phyloP scores from a whole-genome alignment of 352 stramenopile genomes.

The Globisporangium paroecandrum region DNA sequence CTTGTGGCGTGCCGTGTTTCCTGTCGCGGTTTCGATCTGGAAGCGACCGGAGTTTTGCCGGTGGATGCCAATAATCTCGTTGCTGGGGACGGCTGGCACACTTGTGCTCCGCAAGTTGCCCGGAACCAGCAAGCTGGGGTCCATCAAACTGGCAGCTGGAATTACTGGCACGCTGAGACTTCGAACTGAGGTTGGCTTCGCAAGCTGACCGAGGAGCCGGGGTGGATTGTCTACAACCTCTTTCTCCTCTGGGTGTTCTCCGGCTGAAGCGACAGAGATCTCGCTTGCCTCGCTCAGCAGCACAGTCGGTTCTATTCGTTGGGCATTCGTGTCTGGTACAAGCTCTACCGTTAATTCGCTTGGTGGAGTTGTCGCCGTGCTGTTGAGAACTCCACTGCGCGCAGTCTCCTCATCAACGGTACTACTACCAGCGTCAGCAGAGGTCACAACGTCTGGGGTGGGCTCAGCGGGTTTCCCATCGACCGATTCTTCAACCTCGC shows the following conservation, averaged over 20 bases:
- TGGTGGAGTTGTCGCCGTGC: background rate
- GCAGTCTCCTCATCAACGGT: background rate
- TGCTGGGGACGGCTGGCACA: conserved; percentile 20
- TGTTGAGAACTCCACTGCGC: background rate
- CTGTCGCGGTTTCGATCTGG: conserved; percentile 1
- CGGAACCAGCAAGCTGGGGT: background rate
- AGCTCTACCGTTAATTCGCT: background rate
- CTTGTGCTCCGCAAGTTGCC: conserved; percentile 22
- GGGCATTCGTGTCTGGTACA: background rate
- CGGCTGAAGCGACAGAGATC: background rate
- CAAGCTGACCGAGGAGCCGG: background rate
- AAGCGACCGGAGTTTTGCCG: conserved; percentile 7
- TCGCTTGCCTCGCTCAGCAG: background rate
- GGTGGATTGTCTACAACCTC: background rate
- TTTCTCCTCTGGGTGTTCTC: background rate
- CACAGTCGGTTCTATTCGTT: background rate
- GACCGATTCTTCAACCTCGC: background rate
- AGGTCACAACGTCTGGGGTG: too few relatives aligned
- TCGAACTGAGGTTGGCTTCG: conserved; percentile 7
- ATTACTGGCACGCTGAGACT: conserved; percentile 27
- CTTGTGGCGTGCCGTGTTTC: background rate
- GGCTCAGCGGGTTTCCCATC: background rate
- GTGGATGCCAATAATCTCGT: conserved; percentile 6
- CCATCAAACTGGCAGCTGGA: background rate
- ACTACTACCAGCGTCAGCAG: background rate